These are phyloP conservation scores for Oemleria cerasiformis DNA, from an alignment of 306 rosid genomes.

Conservation along the genomic window DNA sequence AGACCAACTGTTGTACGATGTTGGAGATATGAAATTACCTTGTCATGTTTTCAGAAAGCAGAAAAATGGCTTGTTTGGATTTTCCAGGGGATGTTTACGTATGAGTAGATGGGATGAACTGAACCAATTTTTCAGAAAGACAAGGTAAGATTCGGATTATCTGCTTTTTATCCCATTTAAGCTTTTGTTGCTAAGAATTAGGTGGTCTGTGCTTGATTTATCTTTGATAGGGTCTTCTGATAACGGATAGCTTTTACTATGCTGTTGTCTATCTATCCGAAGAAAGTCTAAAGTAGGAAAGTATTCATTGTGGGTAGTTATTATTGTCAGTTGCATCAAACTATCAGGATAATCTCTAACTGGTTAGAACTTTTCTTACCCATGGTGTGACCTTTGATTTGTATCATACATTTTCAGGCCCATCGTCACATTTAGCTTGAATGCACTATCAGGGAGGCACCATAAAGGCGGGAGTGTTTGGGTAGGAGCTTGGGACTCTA, in stretches of 20 bases:
- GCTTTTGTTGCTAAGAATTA: not conserved
- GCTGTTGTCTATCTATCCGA: not conserved
- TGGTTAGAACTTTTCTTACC: not conserved
- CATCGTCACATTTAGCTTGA: constrained; percentile 79
- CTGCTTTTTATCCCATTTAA: not conserved
- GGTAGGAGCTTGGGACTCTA: constrained; percentile 88
- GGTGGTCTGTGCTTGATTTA: not conserved
- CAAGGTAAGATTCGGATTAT: constrained; percentile 56
- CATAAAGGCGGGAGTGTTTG: constrained; percentile 35
- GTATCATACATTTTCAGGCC: constrained; percentile 50
- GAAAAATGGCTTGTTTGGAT: constrained; percentile 73
- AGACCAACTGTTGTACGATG: constrained; percentile 79
- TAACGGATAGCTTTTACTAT: not conserved
- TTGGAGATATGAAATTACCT: constrained; percentile 57
- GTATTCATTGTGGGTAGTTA: not conserved
- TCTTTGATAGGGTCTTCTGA: too few relatives aligned
- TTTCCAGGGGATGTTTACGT: constrained; percentile 81
- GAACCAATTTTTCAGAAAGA: constrained; percentile 65
- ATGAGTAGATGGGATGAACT: constrained; percentile 95
- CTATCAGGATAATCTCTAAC: not conserved
- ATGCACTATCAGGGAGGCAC: constrained; percentile 87
- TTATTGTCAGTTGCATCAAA: not conserved
- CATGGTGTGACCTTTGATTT: constrained; percentile 3
- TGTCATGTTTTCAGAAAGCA: constrained; percentile 78
- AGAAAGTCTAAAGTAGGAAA: not conserved